Conservation (phyloP, 148 eudicot genomes). For the Fagopyrum esculentum region DNA sequence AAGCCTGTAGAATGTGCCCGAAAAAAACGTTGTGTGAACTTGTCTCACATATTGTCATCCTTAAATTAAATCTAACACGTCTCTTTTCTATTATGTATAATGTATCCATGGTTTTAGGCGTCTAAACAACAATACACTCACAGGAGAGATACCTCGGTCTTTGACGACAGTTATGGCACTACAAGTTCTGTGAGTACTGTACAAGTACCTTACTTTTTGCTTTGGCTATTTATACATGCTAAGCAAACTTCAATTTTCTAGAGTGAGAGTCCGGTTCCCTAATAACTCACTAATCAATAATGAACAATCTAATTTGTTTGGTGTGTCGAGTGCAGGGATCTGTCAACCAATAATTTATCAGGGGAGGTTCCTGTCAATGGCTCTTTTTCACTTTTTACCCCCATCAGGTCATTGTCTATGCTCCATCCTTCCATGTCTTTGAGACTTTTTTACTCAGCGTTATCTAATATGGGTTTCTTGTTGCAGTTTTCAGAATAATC, state of each 20-base stretch:
- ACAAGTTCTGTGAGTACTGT: slow-evolving; percentile 29
- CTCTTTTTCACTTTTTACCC: slow-evolving; percentile 46
- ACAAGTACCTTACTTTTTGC: not conserved
- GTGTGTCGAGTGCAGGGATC: slow-evolving; percentile 25
- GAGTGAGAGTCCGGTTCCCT: not conserved
- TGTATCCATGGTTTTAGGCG: slow-evolving; percentile 17
- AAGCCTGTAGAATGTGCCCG: too few species aligned
- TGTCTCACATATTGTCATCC: not conserved
- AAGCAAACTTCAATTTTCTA: not conserved
- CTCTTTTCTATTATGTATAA: not conserved
- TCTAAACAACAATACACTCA: slow-evolving; percentile 32
- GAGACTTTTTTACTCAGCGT: not conserved
- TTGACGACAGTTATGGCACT: slow-evolving; percentile 22
- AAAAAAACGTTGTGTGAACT: not conserved
- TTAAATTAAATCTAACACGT: not conserved
- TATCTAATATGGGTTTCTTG: slow-evolving; percentile 4
- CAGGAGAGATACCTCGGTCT: slow-evolving; percentile 22
- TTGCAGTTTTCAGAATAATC: slow-evolving; percentile 37
- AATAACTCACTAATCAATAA: not conserved
- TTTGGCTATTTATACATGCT: not conserved
- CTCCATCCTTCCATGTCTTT: not conserved
- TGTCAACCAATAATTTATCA: slow-evolving; percentile 40
- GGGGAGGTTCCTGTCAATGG: slow-evolving; percentile 50
- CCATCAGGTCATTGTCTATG: slow-evolving; percentile 34
- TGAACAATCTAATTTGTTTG: not conserved